Evolutionary conservation across 2,329 filamentous ascomycete genomes (phyloP), one percentile per base, ranked within the genome.

Genomic region (Stemphylium beticola): DNA sequence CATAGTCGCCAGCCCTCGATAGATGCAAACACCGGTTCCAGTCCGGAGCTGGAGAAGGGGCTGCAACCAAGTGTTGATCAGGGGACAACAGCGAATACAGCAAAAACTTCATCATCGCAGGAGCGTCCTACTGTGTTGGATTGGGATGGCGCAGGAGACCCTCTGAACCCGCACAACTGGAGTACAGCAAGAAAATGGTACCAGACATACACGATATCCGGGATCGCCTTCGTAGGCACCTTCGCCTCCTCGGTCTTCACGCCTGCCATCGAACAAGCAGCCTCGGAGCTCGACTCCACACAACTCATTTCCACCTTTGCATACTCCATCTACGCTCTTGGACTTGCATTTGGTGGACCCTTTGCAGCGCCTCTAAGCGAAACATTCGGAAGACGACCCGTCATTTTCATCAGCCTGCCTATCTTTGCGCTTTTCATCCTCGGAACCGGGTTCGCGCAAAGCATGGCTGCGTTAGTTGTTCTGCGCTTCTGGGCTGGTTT

Each of bases 291-390:
- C 31, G 15, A 58, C 15, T 63, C 69, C 5, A 58, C 58, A 1
- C 36, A 32, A 1, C 64, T 56, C 10, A 47, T 66, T 3, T 60
- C 65, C 9, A 56, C 66, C 2, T 39, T 71, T 9, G 58, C 60
- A 9, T 58, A 68, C 22, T 66, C 65, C 2, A 52, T 66, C 9
- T 71, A 68, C 31, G 54, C 58, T 1, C 49, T 71, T 4, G 68
- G 65, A 3, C 88, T 91, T 41, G 90, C 87, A 1, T 85, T 88
- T 50, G 89, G 89, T 0, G 89, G 90, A 1, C 83, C 85, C 0
- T 78, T 92, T 18, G 90, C 87, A 79, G 89, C 89, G 2, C 90
- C 90, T 0, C 76, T 92, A 4, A 90, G 87, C 2, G 90, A 93
- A 76, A 78, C 89, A 33, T 85, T 81, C 63, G 90, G 90, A 33